Percentiles rank a stretch among this genome's conserved stretches.
Evolutionary conservation across 345 rosid genomes (phyloP).

Genomic region (Citrus glauca): DNA sequence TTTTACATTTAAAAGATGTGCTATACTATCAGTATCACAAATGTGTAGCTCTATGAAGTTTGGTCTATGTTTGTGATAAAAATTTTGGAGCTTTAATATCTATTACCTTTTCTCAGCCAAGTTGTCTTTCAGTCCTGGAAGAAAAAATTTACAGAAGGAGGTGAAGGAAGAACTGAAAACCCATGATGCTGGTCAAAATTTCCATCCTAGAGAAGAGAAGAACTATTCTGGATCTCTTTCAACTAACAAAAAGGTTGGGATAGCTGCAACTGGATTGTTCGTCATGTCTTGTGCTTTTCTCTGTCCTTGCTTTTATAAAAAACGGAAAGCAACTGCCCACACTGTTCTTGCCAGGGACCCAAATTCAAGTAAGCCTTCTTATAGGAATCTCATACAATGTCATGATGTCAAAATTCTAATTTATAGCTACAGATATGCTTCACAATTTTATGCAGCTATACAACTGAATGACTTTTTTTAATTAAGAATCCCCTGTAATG

Average conservation of each 20-base stretch:
- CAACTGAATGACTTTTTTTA: constrained; percentile 2
- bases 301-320: constrained; percentile 59
- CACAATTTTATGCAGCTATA: not conserved
- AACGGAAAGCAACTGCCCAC: constrained; percentile 54
- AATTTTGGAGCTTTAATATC: constrained; percentile 3
- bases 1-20: constrained; percentile 1
- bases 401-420: not conserved
- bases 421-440: not conserved
- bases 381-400: not conserved
- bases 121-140: constrained; percentile 26
- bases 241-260: constrained; percentile 30
- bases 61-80: not conserved
- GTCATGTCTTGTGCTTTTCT: constrained; percentile 46
- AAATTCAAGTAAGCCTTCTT: constrained; percentile 55
- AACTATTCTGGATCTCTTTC: constrained; percentile 3
- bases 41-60: not conserved
- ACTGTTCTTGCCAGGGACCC: constrained; percentile 53
- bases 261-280: constrained; percentile 52
- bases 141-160: constrained; percentile 53
- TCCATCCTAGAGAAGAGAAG: constrained; percentile 10
- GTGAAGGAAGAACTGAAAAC: constrained; percentile 8
- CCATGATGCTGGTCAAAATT: constrained; percentile 4
- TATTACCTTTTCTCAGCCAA: constrained; percentile 33
- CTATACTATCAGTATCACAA: too few relatives aligned
- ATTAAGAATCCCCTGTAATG: not conserved